Evolutionary conservation across 805 yeast genomes (phyloP).

Genomic region (Yarrowia hollandica): DNA sequence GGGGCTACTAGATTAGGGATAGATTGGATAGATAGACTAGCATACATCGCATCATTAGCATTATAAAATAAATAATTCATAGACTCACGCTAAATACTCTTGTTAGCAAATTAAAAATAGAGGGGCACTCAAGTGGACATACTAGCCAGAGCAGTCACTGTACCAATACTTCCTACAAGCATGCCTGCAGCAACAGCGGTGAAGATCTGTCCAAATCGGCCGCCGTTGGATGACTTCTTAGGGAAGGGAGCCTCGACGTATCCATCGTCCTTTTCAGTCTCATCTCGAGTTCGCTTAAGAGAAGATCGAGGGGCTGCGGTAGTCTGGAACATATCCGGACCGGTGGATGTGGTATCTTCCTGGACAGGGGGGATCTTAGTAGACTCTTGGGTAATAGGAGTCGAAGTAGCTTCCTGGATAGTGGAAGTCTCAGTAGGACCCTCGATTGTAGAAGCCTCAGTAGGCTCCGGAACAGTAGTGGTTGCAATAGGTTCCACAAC

Average conservation of each 20-base stretch:
- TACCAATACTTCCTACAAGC: conserved; percentile 33
- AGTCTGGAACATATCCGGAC: no score
- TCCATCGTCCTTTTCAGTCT: conserved; percentile 9
- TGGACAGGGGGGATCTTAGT: no score
- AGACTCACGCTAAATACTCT: background rate
- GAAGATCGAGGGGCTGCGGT: background rate
- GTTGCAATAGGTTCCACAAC: no score
- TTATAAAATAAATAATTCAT: background rate
- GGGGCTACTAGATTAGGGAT: conserved; percentile 8
- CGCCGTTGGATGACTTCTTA: background rate
- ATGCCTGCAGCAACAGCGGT: conserved; percentile 31
- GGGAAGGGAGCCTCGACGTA: background rate
- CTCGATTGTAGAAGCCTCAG: no score
- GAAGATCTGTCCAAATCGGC: conserved; percentile 20
- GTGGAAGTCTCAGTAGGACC: no score
- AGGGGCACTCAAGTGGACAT: background rate
- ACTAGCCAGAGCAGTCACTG: conserved; percentile 33
- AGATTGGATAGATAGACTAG: background rate
- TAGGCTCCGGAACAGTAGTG: no score
- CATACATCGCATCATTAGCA: background rate
- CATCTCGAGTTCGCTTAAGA: conserved; percentile 30
- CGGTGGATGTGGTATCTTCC: background rate
- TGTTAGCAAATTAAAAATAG: background rate
- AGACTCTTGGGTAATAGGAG: no score
- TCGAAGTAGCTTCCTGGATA: no score